Evolutionary conservation across 495 filamentous ascomycete genomes (phyloP), one percentile per base, ranked within the genome.

Genomic region (Podospora comata): DNA sequence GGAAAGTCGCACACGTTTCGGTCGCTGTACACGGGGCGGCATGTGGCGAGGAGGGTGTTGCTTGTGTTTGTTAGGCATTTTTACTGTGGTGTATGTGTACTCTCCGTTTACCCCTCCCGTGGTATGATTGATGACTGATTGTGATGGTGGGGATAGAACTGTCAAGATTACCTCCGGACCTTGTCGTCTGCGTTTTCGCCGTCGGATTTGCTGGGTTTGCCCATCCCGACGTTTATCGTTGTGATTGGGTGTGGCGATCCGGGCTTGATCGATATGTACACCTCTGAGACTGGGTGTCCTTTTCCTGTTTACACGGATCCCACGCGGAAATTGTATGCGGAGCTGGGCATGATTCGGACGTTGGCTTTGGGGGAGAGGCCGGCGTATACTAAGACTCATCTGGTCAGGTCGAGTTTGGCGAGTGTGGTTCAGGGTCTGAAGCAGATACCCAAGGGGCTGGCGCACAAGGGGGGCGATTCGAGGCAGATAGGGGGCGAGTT

Each of bases 61-160:
- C 75, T 96, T 19, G 87, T 96, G 63, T 97, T 97, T 72, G 85
- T 97, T 59, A 85, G 93, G 26, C 92, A 97, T 78, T 97, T 96
- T 80, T 94, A 91, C 83, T 97, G 93, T 72, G 91, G 92, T 2
- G 91, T 91, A 15, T 19, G 23, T 4, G 23, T 28, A 2, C 56
- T 28, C 58, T 0, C 11, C 30, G 6, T 34, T 32, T 23, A 23
- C 23, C 23, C 1, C 1, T 23, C 23, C 23, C 23, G 23, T 23
- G 23, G 23, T 23, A 23, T 23, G 23, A 23, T 23, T 23, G 23
- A 23, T 23, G 23, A 23, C 23, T 23, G 13, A 39, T 5, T 48
- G n/a, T 23, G 19, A 48, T 48, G 58, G 23, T 23, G 23, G 23
- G 23, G 23, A 23, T 23, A 90, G 88, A 88, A 88, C 74, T 91